phyloP scores from a whole-genome alignment of 129 eudicot genomes.

The Centaurea solstitialis region DNA sequence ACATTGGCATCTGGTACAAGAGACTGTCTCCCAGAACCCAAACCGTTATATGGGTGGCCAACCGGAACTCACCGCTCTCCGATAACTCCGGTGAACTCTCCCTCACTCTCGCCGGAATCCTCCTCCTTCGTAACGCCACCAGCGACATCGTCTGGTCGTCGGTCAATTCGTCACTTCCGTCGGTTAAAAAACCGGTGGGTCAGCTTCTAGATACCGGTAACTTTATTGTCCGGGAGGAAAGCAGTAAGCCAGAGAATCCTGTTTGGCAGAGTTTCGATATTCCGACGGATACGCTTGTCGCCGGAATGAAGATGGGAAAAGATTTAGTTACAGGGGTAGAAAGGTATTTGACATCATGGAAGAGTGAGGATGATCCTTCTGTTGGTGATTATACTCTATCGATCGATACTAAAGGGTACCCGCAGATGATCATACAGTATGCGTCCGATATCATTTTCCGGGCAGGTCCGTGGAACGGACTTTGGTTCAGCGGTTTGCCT shows the following conservation, averaged over 20 bases:
- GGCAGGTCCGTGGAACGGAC: too few relatives aligned
- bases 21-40: not conserved
- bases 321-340: slow-evolving; percentile 14
- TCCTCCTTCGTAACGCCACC: too few relatives aligned
- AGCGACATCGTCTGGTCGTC: slow-evolving; percentile 33
- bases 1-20: slow-evolving; percentile 49
- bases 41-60: slow-evolving; percentile 46
- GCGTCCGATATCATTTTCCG: too few relatives aligned
- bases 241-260: slow-evolving; percentile 7
- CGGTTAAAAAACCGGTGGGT: not conserved
- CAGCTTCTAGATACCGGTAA: slow-evolving; percentile 39
- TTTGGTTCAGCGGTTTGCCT: too few relatives aligned
- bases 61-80: too few relatives aligned
- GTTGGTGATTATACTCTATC: too few relatives aligned
- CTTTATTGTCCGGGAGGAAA: slow-evolving; percentile 18
- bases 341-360: not conserved
- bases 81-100: not conserved
- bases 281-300: slow-evolving; percentile 37
- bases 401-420: too few relatives aligned
- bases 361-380: too few relatives aligned
- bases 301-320: slow-evolving; percentile 39
- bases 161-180: not conserved
- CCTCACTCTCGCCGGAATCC: too few relatives aligned
- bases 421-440: too few relatives aligned
- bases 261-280: slow-evolving; percentile 53